Evolutionary conservation across 306 rosid species (phyloP), one percentile per base, ranked within the genome.

Genomic region (Fagus crenata): DNA sequence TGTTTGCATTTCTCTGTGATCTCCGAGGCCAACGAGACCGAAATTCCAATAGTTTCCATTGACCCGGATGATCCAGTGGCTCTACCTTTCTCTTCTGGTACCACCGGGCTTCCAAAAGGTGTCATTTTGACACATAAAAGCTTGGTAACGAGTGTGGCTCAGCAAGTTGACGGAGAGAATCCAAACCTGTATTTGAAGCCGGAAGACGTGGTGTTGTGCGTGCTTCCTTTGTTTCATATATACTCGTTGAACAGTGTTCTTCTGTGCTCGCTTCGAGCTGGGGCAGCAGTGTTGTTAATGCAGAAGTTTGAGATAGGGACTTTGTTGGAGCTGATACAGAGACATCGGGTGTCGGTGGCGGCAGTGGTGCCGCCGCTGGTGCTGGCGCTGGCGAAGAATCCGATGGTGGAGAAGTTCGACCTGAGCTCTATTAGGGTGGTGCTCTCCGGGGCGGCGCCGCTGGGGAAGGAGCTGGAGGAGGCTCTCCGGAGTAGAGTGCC

Each of bases 291-390:
- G 36, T 11, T 94, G 67, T 41, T 92, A 7, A 89, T 94, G 93
- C 95, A 67, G 9, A 94, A 94, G 59, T 94, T 94, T 37, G 98
- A 94, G 84, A 92, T 94, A 0, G 90, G 87, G 12, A 0, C 89
- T 2, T 74, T 92, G 77, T 73, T 94, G 72, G 85, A 77, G 33
- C 76, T 88, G 32, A 87, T 89, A 13, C 89, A 89, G 83, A 51
- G 69, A 17, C 76, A 94, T 75, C 68, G 55, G 3, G 97, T 94
- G 33, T 78, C 95, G 4, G 88, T 90, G 77, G 97, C 95, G 0
- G 87, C 93, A 63, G 96, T 94, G 71, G 98, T 94, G 39, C 98
- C 98, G 4, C 98, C 98, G 53, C 67, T 94, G 31, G 96, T 92
- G 60, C 79, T 94, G 76, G 92, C 96, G 0, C 51, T 94, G 69